Percentiles rank a stretch among this genome's conserved stretches.
phyloP scores from a whole-genome alignment of 2,329 filamentous ascomycete genomes.

The Dothideomycetidae sp. region DNA sequence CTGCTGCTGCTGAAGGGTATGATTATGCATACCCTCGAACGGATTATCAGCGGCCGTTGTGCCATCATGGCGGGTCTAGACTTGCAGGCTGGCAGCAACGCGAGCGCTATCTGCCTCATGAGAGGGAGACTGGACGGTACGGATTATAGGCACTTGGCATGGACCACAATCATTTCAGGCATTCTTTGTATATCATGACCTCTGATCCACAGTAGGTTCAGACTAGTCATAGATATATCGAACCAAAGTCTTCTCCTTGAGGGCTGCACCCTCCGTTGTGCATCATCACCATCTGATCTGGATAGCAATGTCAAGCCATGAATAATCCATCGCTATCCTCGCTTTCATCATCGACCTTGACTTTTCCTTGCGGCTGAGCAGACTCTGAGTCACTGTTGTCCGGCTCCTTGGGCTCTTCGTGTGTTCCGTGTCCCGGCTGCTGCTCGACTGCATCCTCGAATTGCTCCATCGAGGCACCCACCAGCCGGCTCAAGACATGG shows the following conservation, averaged over 20 bases:
- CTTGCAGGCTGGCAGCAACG: too few species aligned
- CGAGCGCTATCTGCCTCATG: too few species aligned
- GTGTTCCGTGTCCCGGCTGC: background rate
- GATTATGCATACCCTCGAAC: too few species aligned
- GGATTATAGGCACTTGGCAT: background rate
- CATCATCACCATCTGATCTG: background rate
- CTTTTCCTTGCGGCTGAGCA: background rate
- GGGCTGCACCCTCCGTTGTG: background rate
- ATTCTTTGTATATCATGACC: background rate
- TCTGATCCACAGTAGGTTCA: background rate
- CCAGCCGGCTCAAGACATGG: conserved; percentile 1
- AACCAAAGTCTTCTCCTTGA: background rate
- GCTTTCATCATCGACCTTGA: background rate
- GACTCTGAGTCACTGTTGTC: background rate
- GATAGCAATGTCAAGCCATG: background rate
- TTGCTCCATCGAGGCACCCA: conserved; percentile 1
- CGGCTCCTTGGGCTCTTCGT: background rate
- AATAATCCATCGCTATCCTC: background rate
- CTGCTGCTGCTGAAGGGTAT: too few species aligned
- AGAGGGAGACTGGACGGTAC: background rate
- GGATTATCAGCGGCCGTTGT: too few species aligned
- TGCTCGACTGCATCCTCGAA: too few species aligned
- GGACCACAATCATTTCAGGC: background rate
- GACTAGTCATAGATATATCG: background rate
- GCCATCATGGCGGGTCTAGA: too few species aligned